Evolutionary conservation across 768 basidiomycete genomes (phyloP).

Genomic region (Paxillus involutus): DNA sequence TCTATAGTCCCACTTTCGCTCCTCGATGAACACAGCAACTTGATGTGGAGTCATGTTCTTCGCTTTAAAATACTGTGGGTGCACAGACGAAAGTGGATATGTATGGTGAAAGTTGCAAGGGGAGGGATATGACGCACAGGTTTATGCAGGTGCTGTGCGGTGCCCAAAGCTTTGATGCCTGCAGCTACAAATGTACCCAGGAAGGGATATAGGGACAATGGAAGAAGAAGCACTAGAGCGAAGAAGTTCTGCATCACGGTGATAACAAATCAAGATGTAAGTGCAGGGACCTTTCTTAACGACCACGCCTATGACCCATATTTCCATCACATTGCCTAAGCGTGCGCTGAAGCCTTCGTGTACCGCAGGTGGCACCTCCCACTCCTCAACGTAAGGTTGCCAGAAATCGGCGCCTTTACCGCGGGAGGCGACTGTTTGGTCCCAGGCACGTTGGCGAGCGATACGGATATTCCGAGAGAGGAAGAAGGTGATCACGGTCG

Average conservation of each 20-base stretch:
- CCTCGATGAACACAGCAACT: slow-evolving; percentile 77
- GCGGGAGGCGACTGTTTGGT: slow-evolving; percentile 79
- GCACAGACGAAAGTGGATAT: background rate
- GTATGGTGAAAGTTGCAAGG: background rate
- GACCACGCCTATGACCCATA: slow-evolving; percentile 13
- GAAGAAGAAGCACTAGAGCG: slow-evolving; percentile 53
- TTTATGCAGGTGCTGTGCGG: slow-evolving; percentile 65
- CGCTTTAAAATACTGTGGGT: slow-evolving; percentile 69
- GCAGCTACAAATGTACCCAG: slow-evolving; percentile 63
- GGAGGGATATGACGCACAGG: slow-evolving; percentile 43
- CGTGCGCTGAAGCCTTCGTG: slow-evolving; percentile 27
- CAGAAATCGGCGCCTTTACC: slow-evolving; percentile 85
- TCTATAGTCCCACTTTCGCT: slow-evolving; percentile 88
- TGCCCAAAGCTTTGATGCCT: slow-evolving; percentile 65
- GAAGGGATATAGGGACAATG: slow-evolving; percentile 67
- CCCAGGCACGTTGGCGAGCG: slow-evolving; percentile 75
- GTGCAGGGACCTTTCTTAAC: slow-evolving; percentile 24
- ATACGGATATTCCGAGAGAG: slow-evolving; percentile 80
- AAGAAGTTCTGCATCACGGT: background rate
- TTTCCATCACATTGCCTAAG: slow-evolving; percentile 8
- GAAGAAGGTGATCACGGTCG: slow-evolving; percentile 77
- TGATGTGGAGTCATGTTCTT: slow-evolving; percentile 80
- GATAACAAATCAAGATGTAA: background rate
- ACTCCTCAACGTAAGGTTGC: slow-evolving; percentile 81
- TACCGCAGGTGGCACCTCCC: slow-evolving; percentile 57